A percentile compares a stretch with the other conserved stretches of the same genome.
These are phyloP conservation scores for Tuber aestivum DNA, from an alignment of 495 filamentous ascomycete species.

Conservation along the genomic window DNA sequence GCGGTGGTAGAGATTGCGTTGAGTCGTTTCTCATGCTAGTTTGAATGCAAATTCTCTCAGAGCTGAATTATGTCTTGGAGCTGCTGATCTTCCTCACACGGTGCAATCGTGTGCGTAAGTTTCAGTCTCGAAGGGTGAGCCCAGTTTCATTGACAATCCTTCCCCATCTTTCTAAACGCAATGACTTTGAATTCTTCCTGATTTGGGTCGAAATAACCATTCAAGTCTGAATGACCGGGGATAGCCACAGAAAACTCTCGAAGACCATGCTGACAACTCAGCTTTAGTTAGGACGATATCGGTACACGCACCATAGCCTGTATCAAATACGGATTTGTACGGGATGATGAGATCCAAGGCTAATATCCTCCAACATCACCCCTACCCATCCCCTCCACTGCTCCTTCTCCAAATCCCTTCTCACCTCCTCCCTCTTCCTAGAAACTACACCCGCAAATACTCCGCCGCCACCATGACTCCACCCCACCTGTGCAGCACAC, in stretches of 20 bases:
- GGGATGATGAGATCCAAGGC: no score
- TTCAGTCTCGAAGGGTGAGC: conserved; percentile 53
- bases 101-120: conserved; percentile 50
- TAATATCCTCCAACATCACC: conserved; percentile 26
- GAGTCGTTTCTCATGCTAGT: conserved; percentile 46
- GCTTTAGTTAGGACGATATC: no score
- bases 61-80: conserved; percentile 53
- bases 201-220: no score
- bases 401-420: conserved; percentile 30
- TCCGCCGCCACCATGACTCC: conserved; percentile 27
- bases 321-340: no score
- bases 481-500: conserved; percentile 24
- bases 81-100: conserved; percentile 48
- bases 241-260: no score
- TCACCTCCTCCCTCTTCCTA: conserved; percentile 33
- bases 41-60: conserved; percentile 50
- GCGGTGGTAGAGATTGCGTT: conserved; percentile 28
- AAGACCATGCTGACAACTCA: no score
- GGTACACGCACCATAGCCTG: no score
- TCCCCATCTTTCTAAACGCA: no score
- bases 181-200: conserved; percentile 30
- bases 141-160: no score
- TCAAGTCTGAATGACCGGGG: no score
- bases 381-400: conserved; percentile 20
- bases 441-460: conserved; percentile 23